Conservation (phyloP, 2,329 filamentous ascomycete genomes). For the Elsinoe ampelina region DNA sequence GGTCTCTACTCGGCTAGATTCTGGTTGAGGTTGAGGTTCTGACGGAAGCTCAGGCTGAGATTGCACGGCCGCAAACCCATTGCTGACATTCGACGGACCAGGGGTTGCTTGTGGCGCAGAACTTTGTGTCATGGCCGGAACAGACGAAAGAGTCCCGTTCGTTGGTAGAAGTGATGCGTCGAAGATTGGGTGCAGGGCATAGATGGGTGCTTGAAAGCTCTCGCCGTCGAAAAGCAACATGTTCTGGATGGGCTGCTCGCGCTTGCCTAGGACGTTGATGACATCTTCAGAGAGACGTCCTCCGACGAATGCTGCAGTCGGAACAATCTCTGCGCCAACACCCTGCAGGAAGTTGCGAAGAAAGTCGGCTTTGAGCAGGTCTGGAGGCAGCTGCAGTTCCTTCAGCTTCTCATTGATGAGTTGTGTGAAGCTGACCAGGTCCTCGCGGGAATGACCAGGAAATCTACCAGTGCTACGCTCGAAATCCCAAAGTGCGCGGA, state of each 20-base stretch:
- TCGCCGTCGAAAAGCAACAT: constrained; percentile 86
- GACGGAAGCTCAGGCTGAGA: no score
- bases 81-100: neutral
- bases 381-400: constrained; percentile 43
- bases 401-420: constrained; percentile 71
- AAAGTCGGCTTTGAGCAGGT: constrained; percentile 48
- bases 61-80: neutral
- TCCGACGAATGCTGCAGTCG: constrained; percentile 80
- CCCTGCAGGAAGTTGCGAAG: constrained; percentile 80
- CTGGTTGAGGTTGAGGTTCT: neutral
- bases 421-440: constrained; percentile 67
- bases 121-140: neutral
- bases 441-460: constrained; percentile 48
- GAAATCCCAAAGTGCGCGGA: constrained; percentile 87
- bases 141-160: neutral
- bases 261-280: constrained; percentile 85
- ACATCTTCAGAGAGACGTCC: constrained; percentile 91
- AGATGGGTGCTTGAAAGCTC: constrained; percentile 66
- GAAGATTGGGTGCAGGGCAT: constrained; percentile 30
- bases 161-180: neutral
- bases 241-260: constrained; percentile 94
- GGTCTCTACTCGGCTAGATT: neutral
- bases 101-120: neutral
- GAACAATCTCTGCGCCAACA: constrained; percentile 71
- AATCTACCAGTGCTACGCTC: constrained; percentile 37